Evolutionary conservation across 2,329 filamentous ascomycete species (phyloP).

Genomic region (Fusarium sp.): DNA sequence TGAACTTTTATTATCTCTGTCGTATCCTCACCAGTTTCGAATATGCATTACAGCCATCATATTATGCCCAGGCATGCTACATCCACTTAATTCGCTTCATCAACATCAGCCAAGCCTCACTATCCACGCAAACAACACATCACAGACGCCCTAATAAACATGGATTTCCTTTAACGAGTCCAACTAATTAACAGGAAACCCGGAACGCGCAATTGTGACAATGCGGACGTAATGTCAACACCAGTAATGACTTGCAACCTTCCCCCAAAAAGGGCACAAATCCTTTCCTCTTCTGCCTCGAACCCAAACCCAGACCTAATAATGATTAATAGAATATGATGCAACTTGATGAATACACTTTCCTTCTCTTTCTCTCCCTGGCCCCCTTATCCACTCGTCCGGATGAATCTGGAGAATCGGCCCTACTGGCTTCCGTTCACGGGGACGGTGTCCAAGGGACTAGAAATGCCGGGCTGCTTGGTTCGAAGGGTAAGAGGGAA

Average conservation of each 20-base stretch:
- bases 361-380: constrained; percentile 16
- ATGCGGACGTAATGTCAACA: constrained; percentile 36
- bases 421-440: constrained; percentile 41
- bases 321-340: constrained; percentile 34
- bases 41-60: not conserved
- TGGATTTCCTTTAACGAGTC: constrained; percentile 19
- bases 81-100: not conserved
- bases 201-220: constrained; percentile 29
- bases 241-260: constrained; percentile 37
- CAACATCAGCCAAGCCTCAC: not conserved
- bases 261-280: constrained; percentile 13
- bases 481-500: constrained; percentile 67
- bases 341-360: constrained; percentile 21
- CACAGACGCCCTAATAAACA: constrained; percentile 20
- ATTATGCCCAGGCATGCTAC: not conserved
- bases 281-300: constrained; percentile 1
- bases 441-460: constrained; percentile 39
- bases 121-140: not conserved
- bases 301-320: constrained; percentile 18
- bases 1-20: too few relatives aligned
- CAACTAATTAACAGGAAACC: constrained; percentile 33
- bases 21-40: not conserved
- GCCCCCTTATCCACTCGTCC: not conserved
- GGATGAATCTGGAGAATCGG: constrained; percentile 4
- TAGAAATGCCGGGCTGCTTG: constrained; percentile 54